Percentiles rank a stretch among this genome's conserved stretches.
phyloP scores from a whole-genome alignment of 2,329 filamentous ascomycete genomes.

The Coleophoma cylindrospora region DNA sequence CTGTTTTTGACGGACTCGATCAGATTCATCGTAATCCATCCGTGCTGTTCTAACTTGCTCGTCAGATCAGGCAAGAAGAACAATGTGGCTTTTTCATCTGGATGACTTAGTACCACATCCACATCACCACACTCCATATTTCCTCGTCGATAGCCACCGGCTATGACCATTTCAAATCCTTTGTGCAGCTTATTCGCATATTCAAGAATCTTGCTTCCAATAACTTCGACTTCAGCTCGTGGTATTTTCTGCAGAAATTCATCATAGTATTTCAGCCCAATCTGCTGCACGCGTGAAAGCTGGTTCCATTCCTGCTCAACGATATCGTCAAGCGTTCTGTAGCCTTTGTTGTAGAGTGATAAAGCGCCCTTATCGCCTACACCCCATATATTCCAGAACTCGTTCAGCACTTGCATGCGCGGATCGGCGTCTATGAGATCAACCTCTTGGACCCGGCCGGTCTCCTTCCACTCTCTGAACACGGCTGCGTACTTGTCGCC shows the following conservation, averaged over 20 bases:
- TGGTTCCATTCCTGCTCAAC: constrained; percentile 74
- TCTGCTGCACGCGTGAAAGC: constrained; percentile 79
- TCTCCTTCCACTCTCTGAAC: constrained; percentile 67
- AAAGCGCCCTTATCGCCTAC: constrained; percentile 77
- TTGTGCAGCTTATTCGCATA: constrained; percentile 61
- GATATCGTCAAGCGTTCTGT: constrained; percentile 81
- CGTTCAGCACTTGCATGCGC: constrained; percentile 56
- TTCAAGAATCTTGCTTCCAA: constrained; percentile 55
- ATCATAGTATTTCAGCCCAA: constrained; percentile 89
- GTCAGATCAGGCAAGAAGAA: constrained; percentile 72
- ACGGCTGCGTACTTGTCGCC: constrained; percentile 73
- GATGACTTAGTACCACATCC: constrained; percentile 80
- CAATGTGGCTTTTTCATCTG: constrained; percentile 60
- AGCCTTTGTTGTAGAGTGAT: constrained; percentile 75
- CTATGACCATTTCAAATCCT: constrained; percentile 54
- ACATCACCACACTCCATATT: constrained; percentile 71
- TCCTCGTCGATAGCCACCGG: constrained; percentile 64
- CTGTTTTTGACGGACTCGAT: constrained; percentile 65
- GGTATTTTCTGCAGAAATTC: constrained; percentile 73
- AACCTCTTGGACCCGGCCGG: constrained; percentile 58
- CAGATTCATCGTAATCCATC: constrained; percentile 79
- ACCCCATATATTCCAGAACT: constrained; percentile 89
- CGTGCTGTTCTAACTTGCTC: constrained; percentile 58
- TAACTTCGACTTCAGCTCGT: constrained; percentile 66
- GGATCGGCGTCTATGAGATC: constrained; percentile 59